Evolutionary conservation across 106 monocot species (phyloP).

Genomic region (Platanthera zijinensis): DNA sequence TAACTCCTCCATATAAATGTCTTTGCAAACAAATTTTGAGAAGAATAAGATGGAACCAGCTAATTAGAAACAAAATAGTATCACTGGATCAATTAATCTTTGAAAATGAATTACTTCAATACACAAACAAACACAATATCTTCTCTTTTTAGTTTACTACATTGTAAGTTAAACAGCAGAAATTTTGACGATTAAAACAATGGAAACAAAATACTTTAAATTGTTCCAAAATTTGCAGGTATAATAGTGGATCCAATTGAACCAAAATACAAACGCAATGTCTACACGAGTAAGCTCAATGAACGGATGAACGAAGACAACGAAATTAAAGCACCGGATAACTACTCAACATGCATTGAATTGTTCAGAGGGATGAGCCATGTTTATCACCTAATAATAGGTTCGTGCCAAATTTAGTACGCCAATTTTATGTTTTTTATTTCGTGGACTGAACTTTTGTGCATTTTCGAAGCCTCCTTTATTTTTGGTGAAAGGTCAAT

Average conservation of each 20-base stretch:
- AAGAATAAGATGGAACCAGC: no score
- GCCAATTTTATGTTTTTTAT: not conserved
- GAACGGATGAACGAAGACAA: not conserved
- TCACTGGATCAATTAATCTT: no score
- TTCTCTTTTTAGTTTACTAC: no score
- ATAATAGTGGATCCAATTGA: conserved; percentile 7
- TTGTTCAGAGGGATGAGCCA: not conserved
- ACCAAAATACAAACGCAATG: not conserved
- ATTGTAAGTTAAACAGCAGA: no score
- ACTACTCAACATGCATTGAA: conserved; percentile 7
- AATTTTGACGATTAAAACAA: no score
- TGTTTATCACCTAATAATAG: not conserved
- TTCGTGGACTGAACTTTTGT: not conserved
- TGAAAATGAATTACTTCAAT: no score
- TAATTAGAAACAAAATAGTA: no score
- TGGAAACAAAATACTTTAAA: no score
- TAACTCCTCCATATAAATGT: no score
- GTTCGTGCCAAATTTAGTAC: not conserved
- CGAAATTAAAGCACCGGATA: not conserved
- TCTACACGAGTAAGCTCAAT: not conserved
- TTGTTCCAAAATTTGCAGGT: not conserved
- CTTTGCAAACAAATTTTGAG: no score
- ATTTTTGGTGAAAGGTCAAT: not conserved
- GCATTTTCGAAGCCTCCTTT: not conserved
- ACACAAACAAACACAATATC: no score